Percentiles rank a stretch among this genome's conserved stretches.
These are phyloP conservation scores for Penicillium hordei DNA, from an alignment of 2,329 filamentous ascomycete species.

Conservation along the genomic window DNA sequence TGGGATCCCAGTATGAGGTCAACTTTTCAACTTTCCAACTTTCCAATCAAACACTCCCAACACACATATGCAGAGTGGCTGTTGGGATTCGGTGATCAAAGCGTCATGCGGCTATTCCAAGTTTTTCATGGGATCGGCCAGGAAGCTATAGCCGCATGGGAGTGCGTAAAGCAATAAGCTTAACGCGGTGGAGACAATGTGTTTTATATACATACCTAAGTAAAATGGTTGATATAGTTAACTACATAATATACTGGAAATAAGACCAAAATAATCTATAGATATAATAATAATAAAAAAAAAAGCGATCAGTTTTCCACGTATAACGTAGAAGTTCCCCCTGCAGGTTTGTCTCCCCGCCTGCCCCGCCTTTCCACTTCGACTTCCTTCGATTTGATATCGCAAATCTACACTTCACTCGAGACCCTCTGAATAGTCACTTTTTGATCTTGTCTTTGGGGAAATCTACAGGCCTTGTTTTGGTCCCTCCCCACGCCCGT, in stretches of 20 bases:
- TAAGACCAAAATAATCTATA: not conserved
- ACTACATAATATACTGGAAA: not conserved
- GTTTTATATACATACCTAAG: not conserved
- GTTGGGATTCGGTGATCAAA: conserved; percentile 1
- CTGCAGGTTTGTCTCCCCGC: conserved; percentile 18
- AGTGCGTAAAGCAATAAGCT: conserved; percentile 1
- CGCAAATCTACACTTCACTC: not conserved
- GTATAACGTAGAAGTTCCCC: not conserved
- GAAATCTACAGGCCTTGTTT: not conserved
- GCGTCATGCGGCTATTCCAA: conserved; percentile 1
- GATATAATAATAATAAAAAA: not conserved
- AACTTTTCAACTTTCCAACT: not conserved
- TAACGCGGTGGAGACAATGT: not conserved
- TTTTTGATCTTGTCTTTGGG: not conserved
- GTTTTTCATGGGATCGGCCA: not conserved
- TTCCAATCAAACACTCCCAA: not conserved
- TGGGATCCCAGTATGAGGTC: not conserved
- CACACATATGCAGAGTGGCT: not conserved
- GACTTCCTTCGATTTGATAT: conserved; percentile 2
- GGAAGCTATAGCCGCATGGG: not conserved
- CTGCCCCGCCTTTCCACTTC: conserved; percentile 19
- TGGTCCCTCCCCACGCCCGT: too few relatives aligned
- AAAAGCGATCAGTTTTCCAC: not conserved
- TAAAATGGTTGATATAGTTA: not conserved
- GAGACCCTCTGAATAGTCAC: not conserved